These are phyloP conservation scores for Penicillium robsamsonii DNA, from an alignment of 495 filamentous ascomycete genomes.

Conservation along the genomic window DNA sequence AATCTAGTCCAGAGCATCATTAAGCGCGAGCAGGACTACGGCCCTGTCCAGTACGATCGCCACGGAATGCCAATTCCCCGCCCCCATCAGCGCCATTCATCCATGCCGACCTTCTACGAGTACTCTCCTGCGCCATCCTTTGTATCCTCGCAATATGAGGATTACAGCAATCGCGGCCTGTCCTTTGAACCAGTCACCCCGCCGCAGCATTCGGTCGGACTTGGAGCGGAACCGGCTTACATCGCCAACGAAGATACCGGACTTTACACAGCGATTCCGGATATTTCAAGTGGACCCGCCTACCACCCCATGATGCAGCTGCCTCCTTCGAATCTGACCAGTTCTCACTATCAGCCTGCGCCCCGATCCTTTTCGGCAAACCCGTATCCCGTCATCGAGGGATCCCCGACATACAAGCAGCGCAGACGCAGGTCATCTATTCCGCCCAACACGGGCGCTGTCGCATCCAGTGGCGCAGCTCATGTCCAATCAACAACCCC, in stretches of 20 bases:
- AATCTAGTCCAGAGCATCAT: conserved; percentile 65
- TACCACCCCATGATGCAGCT: conserved; percentile 88
- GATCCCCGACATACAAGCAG: conserved; percentile 98
- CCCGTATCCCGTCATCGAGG: conserved; percentile 94
- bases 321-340: conserved; percentile 80
- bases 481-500: conserved; percentile 40
- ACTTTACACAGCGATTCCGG: conserved; percentile 90
- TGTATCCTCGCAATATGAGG: conserved; percentile 92
- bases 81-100: conserved; percentile 85
- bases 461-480: conserved; percentile 50
- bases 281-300: conserved; percentile 55
- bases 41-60: conserved; percentile 79
- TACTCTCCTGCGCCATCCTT: conserved; percentile 98
- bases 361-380: conserved; percentile 73
- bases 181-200: conserved; percentile 97
- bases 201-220: conserved; percentile 77
- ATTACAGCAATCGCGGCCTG: conserved; percentile 93
- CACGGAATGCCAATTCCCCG: conserved; percentile 82
- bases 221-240: conserved; percentile 87
- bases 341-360: conserved; percentile 65
- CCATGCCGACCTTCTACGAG: conserved; percentile 96
- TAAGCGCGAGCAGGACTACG: conserved; percentile 80
- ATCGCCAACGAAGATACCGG: conserved; percentile 97
- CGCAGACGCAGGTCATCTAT: conserved; percentile 89
- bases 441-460: conserved; percentile 66